Conservation (phyloP, 306 rosid genomes). For the Canavalia ensiformis region DNA sequence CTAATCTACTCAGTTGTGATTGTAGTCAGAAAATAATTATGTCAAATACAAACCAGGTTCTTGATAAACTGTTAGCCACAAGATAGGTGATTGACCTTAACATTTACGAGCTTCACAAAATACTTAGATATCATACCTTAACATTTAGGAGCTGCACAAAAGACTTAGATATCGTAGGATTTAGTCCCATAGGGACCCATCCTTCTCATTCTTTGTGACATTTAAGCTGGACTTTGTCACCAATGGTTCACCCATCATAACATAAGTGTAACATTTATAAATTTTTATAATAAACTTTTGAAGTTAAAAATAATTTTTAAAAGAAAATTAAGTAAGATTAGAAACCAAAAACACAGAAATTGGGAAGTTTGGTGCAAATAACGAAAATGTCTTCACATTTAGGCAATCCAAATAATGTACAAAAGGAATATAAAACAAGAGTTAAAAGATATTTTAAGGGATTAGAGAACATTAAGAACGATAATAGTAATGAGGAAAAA, state of each 20-base stretch:
- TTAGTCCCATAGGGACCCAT: slow-evolving; percentile 54
- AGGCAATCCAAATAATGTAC: too few species aligned
- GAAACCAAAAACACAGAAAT: too few species aligned
- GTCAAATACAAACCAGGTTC: slow-evolving; percentile 30
- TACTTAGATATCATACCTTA: not conserved
- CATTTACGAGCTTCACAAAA: slow-evolving; percentile 72
- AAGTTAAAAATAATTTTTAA: too few species aligned
- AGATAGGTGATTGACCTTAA: slow-evolving; percentile 63
- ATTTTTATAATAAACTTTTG: too few species aligned
- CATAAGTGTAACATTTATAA: not conserved
- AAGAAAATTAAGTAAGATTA: too few species aligned
- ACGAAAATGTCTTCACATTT: too few species aligned
- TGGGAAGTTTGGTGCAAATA: too few species aligned
- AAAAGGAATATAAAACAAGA: too few species aligned
- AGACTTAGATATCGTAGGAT: slow-evolving; percentile 60
- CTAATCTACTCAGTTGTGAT: slow-evolving; percentile 74
- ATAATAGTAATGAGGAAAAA: too few species aligned
- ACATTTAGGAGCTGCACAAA: too few species aligned
- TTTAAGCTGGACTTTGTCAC: slow-evolving; percentile 52
- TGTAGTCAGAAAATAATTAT: slow-evolving; percentile 44
- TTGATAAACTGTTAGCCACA: slow-evolving; percentile 19
- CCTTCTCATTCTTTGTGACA: slow-evolving; percentile 55
- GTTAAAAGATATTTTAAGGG: too few species aligned
- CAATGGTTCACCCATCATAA: slow-evolving; percentile 65
- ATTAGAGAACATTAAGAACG: too few species aligned